phyloP scores from a whole-genome alignment of 2,329 filamentous ascomycete genomes.

The Fusarium sarcochroum region DNA sequence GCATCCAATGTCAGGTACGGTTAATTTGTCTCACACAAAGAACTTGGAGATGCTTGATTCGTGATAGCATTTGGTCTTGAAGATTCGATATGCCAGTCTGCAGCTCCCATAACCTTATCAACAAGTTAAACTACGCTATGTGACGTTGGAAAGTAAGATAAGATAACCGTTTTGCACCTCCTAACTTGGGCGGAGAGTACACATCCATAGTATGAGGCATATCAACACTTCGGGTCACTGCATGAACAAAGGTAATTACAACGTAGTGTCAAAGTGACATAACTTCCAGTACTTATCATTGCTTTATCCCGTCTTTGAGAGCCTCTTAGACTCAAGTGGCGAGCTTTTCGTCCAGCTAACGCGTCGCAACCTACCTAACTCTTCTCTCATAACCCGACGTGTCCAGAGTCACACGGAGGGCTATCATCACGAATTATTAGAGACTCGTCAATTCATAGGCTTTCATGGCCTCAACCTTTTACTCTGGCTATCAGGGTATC shows the following conservation, averaged over 20 bases:
- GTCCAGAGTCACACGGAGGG: neutral
- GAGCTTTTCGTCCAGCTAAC: neutral
- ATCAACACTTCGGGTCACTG: neutral
- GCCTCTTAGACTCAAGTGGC: neutral
- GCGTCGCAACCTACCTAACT: neutral
- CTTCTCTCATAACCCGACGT: neutral
- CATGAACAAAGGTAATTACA: neutral
- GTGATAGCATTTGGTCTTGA: too few species aligned
- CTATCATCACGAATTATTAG: neutral
- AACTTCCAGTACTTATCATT: neutral
- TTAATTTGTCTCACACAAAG: neutral
- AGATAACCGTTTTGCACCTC: too few species aligned
- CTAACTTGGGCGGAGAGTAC: neutral
- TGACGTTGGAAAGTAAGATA: too few species aligned
- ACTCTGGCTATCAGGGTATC: slow-evolving; percentile 36
- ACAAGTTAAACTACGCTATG: too few species aligned
- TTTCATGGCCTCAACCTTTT: slow-evolving; percentile 15
- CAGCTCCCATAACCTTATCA: too few species aligned
- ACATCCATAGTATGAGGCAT: neutral
- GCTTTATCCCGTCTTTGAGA: too few species aligned
- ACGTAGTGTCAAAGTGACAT: neutral
- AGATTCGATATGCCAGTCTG: too few species aligned
- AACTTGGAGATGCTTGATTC: neutral
- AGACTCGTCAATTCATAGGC: slow-evolving; percentile 10
- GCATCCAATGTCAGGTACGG: slow-evolving; percentile 1